Base-by-base conservation (phyloP, 768 basidiomycete genomes). In the Glaciozyma martinii region DNA sequence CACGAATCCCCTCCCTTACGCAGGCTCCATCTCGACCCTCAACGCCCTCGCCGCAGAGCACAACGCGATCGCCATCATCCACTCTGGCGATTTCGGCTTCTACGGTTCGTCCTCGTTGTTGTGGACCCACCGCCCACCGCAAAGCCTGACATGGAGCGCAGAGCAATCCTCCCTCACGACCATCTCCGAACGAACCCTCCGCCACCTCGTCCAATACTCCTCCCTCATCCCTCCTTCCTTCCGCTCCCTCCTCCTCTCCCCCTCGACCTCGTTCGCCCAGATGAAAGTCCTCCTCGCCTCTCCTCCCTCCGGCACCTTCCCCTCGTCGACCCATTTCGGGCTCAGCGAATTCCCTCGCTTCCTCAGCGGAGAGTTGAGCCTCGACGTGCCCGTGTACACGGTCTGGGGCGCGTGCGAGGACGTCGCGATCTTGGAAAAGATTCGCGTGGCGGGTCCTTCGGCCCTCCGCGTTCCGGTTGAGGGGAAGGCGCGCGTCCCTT, bases 71-170 rank as follows among this genome's bases (percentile, higher is more conserved):
- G 94, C 92, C 23, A 86, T 97, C 76, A 89, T 99, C 65, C 94
- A 98, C 76, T 94, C 93, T 0, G 95, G 95, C 60, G 95, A 99
- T 80, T 98, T 98, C 84, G 95, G 95, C 65, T 95, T 99, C 79
- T 95, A 94, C 77, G 90, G 89, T 86, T 70, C 40, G 56, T 57
- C 25, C n/a, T n/a, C n/a, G n/a, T n/a, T n/a, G n/a, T n/a, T n/a
- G n/a, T n/a, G n/a, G n/a, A n/a, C n/a, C n/a, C n/a, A n/a, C n/a
- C n/a, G 33, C n/a, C 7, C 4, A 15, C 12, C 27, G 13, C 8
- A 27, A 6, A 50, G 19, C 37, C 25, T 49, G 18, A 30, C 37
- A 43, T 1, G 19, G 9, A 30, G 1, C 30, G 15, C 77, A 90
- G 89, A 92, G 77, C 80, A 83, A 33, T 80, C 80, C 68, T 90